phyloP scores from a whole-genome alignment of 805 yeast genomes.

The Yarrowia bubula region DNA sequence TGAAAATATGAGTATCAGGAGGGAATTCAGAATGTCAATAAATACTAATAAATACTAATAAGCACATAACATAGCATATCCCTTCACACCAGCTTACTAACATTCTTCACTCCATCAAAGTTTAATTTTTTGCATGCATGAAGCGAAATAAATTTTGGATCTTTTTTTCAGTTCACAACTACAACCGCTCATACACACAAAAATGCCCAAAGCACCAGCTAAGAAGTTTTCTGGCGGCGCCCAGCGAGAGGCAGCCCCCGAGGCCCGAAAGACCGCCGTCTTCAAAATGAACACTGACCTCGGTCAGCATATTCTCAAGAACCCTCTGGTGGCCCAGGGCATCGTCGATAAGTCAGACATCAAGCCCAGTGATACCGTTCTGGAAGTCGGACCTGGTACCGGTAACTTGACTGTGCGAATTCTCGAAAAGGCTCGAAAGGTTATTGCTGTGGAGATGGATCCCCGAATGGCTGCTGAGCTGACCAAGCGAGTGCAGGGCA shows the following conservation, averaged over 20 bases:
- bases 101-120: not conserved
- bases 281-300: constrained; percentile 95
- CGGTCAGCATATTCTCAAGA: constrained; percentile 95
- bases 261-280: constrained; percentile 46
- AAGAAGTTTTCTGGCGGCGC: constrained; percentile 27
- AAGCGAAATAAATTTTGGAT: constrained; percentile 17
- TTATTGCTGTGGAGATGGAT: constrained; percentile 97
- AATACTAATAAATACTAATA: no score
- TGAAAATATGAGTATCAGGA: no score
- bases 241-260: constrained; percentile 26
- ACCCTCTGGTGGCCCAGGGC: constrained; percentile 96
- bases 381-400: constrained; percentile 99
- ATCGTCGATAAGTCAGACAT: constrained; percentile 95
- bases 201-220: constrained; percentile 27
- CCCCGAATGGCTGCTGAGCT: constrained; percentile 99
- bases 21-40: no score
- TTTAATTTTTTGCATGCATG: constrained; percentile 12
- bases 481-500: constrained; percentile 95
- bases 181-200: not conserved
- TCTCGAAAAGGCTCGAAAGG: constrained; percentile 86
- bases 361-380: constrained; percentile 85
- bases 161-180: constrained; percentile 1
- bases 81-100: no score
- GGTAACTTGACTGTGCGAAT: constrained; percentile 95
- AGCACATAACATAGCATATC: no score